Conservation (phyloP, 306 rosid species). For the Biancaea sappan region DNA sequence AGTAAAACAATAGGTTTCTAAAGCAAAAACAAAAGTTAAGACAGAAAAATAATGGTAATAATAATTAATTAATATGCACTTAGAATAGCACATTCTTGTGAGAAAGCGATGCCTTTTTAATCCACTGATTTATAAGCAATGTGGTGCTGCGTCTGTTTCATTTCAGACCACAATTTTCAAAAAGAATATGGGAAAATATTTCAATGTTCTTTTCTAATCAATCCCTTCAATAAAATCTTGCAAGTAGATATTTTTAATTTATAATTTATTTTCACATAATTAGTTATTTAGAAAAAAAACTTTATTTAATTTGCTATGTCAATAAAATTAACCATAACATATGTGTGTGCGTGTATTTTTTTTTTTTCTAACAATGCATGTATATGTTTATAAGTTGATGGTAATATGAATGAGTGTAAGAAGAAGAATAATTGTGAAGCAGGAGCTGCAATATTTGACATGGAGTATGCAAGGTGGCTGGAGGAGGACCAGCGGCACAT, state of each 20-base stretch:
- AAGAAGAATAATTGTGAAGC: not conserved
- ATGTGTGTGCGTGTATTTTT: too few species aligned
- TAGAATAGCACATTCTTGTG: conserved; percentile 10
- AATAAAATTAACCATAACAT: too few species aligned
- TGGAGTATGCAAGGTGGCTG: conserved; percentile 92
- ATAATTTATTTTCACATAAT: too few species aligned
- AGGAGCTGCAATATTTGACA: conserved; percentile 95
- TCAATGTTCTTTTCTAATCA: too few species aligned
- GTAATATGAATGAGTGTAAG: too few species aligned
- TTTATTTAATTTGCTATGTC: too few species aligned
- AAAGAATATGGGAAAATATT: too few species aligned
- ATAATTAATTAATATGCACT: not conserved
- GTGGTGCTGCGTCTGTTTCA: conserved; percentile 29
- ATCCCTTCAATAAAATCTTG: too few species aligned
- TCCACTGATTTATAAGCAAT: not conserved
- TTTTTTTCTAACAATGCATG: too few species aligned
- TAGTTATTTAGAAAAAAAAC: too few species aligned
- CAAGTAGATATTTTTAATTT: too few species aligned
- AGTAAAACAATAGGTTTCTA: not conserved
- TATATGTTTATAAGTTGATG: too few species aligned
- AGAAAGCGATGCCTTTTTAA: conserved; percentile 1
- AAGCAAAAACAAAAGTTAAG: not conserved
- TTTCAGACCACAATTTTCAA: not conserved
- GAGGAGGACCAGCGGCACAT: conserved; percentile 84
- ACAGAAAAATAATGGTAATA: not conserved